A percentile compares a stretch with the other conserved stretches of the same genome.
These are phyloP conservation scores for Ceratocystiopsis sp. DNA, from an alignment of 2,329 filamentous ascomycete species.

Conservation along the genomic window DNA sequence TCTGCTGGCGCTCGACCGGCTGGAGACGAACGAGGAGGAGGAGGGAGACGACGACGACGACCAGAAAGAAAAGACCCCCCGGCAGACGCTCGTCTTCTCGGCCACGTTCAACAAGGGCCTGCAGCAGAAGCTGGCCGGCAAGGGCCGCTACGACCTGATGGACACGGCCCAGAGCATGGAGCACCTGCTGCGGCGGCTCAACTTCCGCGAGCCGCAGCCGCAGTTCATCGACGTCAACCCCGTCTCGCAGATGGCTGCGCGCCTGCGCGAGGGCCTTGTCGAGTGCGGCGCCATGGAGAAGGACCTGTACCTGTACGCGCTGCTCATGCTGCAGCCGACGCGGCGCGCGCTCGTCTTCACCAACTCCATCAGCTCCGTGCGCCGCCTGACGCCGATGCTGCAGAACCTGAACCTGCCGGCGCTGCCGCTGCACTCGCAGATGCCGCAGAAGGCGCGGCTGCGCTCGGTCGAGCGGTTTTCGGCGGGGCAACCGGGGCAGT, in stretches of 20 bases:
- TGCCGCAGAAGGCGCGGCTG: constrained; percentile 91
- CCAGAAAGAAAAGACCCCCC: constrained; percentile 16
- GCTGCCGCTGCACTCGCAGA: constrained; percentile 73
- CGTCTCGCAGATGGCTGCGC: constrained; percentile 69
- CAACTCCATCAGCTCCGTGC: constrained; percentile 87
- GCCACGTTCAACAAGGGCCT: constrained; percentile 86
- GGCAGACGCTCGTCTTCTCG: constrained; percentile 91
- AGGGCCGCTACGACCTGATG: constrained; percentile 49
- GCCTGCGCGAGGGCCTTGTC: constrained; percentile 74
- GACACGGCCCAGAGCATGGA: constrained; percentile 72
- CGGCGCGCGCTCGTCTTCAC: constrained; percentile 79
- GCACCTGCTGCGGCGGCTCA: constrained; percentile 77
- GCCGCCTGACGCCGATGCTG: constrained; percentile 69
- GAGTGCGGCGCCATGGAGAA: constrained; percentile 92
- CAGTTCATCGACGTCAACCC: constrained; percentile 91
- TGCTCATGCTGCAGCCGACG: constrained; percentile 67
- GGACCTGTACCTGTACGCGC: constrained; percentile 83
- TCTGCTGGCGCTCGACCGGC: constrained; percentile 58
- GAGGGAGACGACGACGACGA: constrained; percentile 28
- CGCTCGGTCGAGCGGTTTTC: constrained; percentile 83
- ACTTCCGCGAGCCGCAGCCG: constrained; percentile 72
- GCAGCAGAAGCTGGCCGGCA: constrained; percentile 78
- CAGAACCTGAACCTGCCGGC: constrained; percentile 65
- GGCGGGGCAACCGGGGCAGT: constrained; percentile 37
- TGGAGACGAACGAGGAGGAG: constrained; percentile 39